Base-by-base conservation (phyloP, 2,329 filamentous ascomycete species). In the Pyrenophora teres region DNA sequence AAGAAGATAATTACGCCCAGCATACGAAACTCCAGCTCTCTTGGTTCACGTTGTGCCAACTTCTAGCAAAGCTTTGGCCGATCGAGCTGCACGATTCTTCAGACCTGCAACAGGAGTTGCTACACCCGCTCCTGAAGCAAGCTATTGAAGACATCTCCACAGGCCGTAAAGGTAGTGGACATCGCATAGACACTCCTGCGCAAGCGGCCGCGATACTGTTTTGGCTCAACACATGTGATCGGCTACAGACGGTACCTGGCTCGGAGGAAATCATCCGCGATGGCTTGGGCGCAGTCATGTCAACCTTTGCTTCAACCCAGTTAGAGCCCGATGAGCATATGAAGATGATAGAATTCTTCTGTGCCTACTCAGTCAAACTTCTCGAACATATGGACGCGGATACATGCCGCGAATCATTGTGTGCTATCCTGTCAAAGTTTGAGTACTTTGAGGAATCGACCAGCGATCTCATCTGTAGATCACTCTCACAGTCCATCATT, bases 31-130 rank as follows among this genome's bases (percentile, higher is more conserved):
- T 68, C 5, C 57, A 56, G 0, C 42, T 61, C 7, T 60, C 57
- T 1, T 74, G 71, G 70, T 62, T 60, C n/a, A 62, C 62, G 4
- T 13, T 73, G n/a, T 64, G 64, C 25, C 63, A 65, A 33, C 46
- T 72, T 1, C 16, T 68, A n/a, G 44, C 48, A 6, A 57, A 63
- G 21, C 52, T 74, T 6, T 74, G 71, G 71, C 67, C 68, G 1
- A 47, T 70, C 6, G 52, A 66, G 19, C 33, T 73, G 7, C 68
- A 71, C n/a, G 43, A 40, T 8, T 71, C 67, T 15, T 32, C 50
- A 6, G 39, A 59, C 5, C 30, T 59, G n/a, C 70, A 71, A 39
- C 50, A 65, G 25, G 52, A 61, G 4, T 27, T 63, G 4, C 36
- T 73, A 4, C 52, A 60, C 15, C 67, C 69, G 1, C 39, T 71